Evolutionary conservation across 805 yeast genomes (phyloP), one percentile per base, ranked within the genome.

Genomic region (Cyberlindnera maritima): DNA sequence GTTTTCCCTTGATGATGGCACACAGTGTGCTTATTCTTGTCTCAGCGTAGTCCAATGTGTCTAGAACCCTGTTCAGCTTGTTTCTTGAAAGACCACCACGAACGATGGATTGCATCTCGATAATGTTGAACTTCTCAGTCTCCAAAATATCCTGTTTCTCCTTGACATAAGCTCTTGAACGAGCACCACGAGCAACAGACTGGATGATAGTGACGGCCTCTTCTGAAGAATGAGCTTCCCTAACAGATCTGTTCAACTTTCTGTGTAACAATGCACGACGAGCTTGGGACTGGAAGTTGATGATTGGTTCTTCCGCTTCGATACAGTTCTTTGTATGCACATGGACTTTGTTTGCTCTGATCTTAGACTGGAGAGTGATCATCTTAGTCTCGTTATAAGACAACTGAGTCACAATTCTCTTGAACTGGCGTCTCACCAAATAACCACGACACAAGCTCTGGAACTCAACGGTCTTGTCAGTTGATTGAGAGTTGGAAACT

Each of bases 101-200:
- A 1, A 76, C 50, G 1, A 68, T 53, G 1, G 88, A 68, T 60
- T 90, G 96, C 2, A 88, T 48, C 7, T 51, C 60, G 5, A 67
- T 59, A 3, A 83, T 55, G 1, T 17, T 4, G 0, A 19, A 2
- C 11, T 39, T 14, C 15, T 53, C 40, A 4, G 36, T 31, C 9
- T 41, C 41, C 33, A 54, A 15, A 0, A n/a, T 26, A 2, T 19
- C 14, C 7, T 32, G 23, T 29, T 47, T 49, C 14, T 17, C 13
- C 11, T 40, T 29, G 3, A 50, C 3, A 1, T 31, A 28, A 9
- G 23, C 19, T 47, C 69, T 56, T 1, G 45, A 31, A 1, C 32
- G 39, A 5, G 39, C 39, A 9, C 63, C 69, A 44, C 74, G 63
- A 13, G 55, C 46, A 3, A 68, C 53, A 6, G 80, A 63, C 58